Conservation (phyloP, 768 basidiomycete genomes). For the Favolaschia claudopus region DNA sequence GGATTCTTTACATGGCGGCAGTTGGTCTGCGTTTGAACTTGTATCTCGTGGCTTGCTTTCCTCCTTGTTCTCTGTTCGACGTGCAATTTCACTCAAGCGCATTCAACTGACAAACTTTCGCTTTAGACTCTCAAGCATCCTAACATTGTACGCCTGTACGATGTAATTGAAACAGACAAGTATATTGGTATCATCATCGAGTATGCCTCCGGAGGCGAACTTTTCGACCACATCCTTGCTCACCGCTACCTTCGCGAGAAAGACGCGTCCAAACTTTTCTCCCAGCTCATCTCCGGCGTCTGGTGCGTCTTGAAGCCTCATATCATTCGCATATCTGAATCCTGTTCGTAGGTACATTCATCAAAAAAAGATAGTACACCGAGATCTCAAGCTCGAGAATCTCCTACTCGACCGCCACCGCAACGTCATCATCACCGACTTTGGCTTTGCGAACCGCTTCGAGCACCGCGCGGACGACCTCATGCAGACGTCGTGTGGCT, state of each 20-base stretch:
- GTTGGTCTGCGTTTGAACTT: too few relatives aligned
- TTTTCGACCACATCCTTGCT: conserved; percentile 98
- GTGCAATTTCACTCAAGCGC: too few relatives aligned
- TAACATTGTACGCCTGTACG: conserved; percentile 97
- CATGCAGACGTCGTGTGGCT: conserved; percentile 98
- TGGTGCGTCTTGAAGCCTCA: conserved; percentile 72
- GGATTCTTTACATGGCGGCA: too few relatives aligned
- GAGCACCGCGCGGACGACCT: conserved; percentile 92
- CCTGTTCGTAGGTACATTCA: conserved; percentile 47
- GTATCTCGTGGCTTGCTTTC: too few relatives aligned
- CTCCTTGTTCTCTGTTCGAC: too few relatives aligned
- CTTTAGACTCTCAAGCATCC: conserved; percentile 90
- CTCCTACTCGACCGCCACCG: conserved; percentile 95
- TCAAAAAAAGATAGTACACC: conserved; percentile 98
- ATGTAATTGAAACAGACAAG: conserved; percentile 99
- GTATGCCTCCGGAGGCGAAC: conserved; percentile 97
- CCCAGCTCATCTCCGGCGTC: conserved; percentile 97
- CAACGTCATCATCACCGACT: conserved; percentile 99
- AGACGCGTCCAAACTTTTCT: conserved; percentile 95
- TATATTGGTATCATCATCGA: conserved; percentile 99
- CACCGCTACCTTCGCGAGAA: conserved; percentile 95
- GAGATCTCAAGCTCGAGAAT: conserved; percentile 99
- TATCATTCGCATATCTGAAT: not conserved
- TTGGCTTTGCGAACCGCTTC: conserved; percentile 98
- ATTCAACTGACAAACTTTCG: conserved; percentile 26